Base-by-base conservation (phyloP, 2,329 filamentous ascomycete genomes). In the Ascochyta clinopodiicola region DNA sequence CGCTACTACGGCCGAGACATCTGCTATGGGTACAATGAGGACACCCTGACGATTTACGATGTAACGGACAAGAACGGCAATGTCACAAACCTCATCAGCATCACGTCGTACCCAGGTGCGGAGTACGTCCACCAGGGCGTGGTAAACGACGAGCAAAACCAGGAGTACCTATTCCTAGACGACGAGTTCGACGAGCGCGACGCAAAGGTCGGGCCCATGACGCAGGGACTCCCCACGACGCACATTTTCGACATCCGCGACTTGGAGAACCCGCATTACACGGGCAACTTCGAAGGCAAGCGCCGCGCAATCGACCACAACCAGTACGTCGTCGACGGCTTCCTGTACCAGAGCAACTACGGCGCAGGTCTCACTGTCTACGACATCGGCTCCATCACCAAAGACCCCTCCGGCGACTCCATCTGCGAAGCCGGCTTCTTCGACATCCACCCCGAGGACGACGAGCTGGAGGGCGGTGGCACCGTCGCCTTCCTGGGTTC, bases 21-120 rank as follows among this genome's bases (percentile, higher is more conserved):
- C 59, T 84, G 82, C 77, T 82, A 81, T 66, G 79, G 77, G 32
- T 83, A 82, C 76, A 83, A 83, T 71, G 81, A 82, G 60, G 78
- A 82, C 62, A 78, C 78, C 0, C 62, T 81, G 40, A 81, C 79
- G 44, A 80, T 82, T 29, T 68, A 78, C 67, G 80, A 83, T 44
- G 79, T 82, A 1, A 81, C 78, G 22, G 67, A 82, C 72, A 82
- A 82, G 69, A 66, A 71, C 15, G 62, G 65, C 43, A 69, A 73
- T 12, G 59, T 60, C 19, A 69, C 73, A 2, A 78, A 67, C 44
- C 77, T 83, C 62, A 80, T 84, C 68, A 83, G 81, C 36, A 75
- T 76, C 55, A 83, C 80, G 4, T 76, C 75, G 0, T 85, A 84
- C 65, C 76, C 79, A 10, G 82, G 82, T 25, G 80, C 79, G 21